phyloP scores from a whole-genome alignment of 1,139 yeast species.

The Magnusiomyces paraingens region DNA sequence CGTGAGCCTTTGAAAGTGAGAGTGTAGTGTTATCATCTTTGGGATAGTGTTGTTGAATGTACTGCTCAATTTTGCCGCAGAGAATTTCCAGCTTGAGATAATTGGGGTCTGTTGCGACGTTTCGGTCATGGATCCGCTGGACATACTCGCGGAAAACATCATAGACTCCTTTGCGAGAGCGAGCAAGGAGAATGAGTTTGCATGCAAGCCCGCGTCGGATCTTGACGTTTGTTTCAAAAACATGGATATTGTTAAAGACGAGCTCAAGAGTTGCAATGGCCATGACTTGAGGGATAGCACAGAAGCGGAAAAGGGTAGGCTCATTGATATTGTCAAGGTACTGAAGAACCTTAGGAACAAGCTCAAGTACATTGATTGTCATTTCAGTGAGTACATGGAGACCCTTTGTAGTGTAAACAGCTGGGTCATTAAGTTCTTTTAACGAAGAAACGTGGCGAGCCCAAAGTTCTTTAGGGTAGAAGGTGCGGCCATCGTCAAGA shows the following conservation, averaged over 20 bases:
- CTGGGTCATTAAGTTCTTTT: constrained; percentile 49
- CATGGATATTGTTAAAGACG: constrained; percentile 73
- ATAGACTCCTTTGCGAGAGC: constrained; percentile 72
- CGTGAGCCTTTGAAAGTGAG: constrained; percentile 15
- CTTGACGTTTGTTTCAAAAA: constrained; percentile 69
- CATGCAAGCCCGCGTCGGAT: constrained; percentile 92
- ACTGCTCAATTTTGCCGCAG: constrained; percentile 84
- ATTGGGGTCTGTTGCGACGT: constrained; percentile 78
- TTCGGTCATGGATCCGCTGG: constrained; percentile 69
- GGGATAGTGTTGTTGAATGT: constrained; percentile 49
- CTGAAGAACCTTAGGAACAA: constrained; percentile 68
- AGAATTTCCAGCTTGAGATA: constrained; percentile 76
- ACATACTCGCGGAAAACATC: constrained; percentile 67
- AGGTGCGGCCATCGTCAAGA: constrained; percentile 82
- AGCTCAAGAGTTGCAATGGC: constrained; percentile 89
- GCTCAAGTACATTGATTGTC: constrained; percentile 71
- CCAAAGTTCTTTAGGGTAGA: constrained; percentile 97
- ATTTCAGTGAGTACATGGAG: constrained; percentile 74
- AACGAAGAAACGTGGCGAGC: constrained; percentile 51
- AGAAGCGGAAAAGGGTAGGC: constrained; percentile 78
- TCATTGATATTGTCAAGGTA: constrained; percentile 76
- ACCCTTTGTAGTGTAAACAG: constrained; percentile 39
- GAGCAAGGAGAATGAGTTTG: constrained; percentile 61
- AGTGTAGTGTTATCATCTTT: constrained; percentile 12
- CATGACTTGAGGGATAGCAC: constrained; percentile 98